Evolutionary conservation across 805 yeast genomes (phyloP).

Genomic region (Phaffomyces opuntiae): DNA sequence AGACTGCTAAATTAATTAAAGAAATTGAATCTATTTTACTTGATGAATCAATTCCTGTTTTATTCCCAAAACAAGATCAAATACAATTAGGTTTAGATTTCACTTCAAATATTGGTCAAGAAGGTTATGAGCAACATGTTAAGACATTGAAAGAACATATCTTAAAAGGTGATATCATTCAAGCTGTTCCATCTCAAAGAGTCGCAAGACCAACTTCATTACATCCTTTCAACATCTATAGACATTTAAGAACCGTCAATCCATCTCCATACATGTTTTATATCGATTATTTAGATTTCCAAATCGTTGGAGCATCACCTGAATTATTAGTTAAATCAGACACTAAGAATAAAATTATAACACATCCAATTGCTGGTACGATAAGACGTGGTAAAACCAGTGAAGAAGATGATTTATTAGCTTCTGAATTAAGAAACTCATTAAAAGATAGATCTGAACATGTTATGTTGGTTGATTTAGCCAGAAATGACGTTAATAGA

Average conservation of each 20-base stretch:
- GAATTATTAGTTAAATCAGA: slow-evolving; percentile 86
- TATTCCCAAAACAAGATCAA: slow-evolving; percentile 68
- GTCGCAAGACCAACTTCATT: slow-evolving; percentile 90
- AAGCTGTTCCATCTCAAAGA: slow-evolving; percentile 97
- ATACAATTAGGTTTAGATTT: slow-evolving; percentile 63
- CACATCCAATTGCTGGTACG: slow-evolving; percentile 99
- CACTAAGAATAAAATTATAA: slow-evolving; percentile 60
- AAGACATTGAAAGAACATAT: slow-evolving; percentile 70
- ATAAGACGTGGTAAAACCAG: slow-evolving; percentile 82
- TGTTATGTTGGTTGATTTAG: slow-evolving; percentile 96
- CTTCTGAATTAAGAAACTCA: slow-evolving; percentile 64
- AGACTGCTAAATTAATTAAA: slow-evolving; percentile 54
- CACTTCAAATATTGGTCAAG: slow-evolving; percentile 86
- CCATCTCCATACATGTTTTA: slow-evolving; percentile 97
- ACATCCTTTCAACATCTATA: slow-evolving; percentile 94
- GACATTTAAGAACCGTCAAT: slow-evolving; percentile 90
- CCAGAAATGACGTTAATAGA: slow-evolving; percentile 92
- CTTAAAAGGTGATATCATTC: slow-evolving; percentile 87
- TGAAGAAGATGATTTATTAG: slow-evolving; percentile 86
- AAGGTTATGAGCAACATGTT: slow-evolving; percentile 87
- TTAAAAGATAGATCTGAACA: slow-evolving; percentile 96
- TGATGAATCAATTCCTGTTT: slow-evolving; percentile 35
- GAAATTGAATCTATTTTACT: slow-evolving; percentile 43
- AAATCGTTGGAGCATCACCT: slow-evolving; percentile 96
- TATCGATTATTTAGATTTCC: slow-evolving; percentile 86